Evolutionary conservation across 2,329 filamentous ascomycete species (phyloP).

Genomic region (Penicillium hordei): DNA sequence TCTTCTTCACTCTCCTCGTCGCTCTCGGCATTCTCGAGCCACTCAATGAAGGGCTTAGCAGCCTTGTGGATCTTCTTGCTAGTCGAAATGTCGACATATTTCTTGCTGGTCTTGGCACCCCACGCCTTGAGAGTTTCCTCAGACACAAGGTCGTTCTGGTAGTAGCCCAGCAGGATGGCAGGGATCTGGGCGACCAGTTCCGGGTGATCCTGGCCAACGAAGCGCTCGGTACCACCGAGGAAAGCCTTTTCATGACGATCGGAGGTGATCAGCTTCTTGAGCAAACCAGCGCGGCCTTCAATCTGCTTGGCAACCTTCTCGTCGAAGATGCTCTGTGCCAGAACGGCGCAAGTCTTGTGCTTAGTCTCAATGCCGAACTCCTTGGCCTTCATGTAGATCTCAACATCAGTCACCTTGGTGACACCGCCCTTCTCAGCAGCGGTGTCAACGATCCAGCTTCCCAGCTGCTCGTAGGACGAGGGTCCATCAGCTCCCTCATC

Average conservation of each 20-base stretch:
- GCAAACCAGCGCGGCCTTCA: conserved; percentile 74
- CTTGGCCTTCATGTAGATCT: conserved; percentile 95
- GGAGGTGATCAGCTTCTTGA: conserved; percentile 88
- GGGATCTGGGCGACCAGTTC: conserved; percentile 76
- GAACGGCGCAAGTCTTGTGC: conserved; percentile 87
- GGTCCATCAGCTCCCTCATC: conserved; percentile 77
- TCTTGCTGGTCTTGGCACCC: conserved; percentile 96
- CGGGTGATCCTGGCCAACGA: conserved; percentile 77
- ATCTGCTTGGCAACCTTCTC: conserved; percentile 88
- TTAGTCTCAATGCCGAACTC: conserved; percentile 92
- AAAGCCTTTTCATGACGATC: conserved; percentile 95
- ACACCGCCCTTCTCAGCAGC: conserved; percentile 70
- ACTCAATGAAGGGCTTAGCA: conserved; percentile 88
- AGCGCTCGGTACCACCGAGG: conserved; percentile 90
- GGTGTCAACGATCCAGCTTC: conserved; percentile 83
- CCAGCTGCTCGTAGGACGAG: conserved; percentile 84
- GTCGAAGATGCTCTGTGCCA: conserved; percentile 91
- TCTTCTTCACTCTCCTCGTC: conserved; percentile 68
- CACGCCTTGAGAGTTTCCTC: conserved; percentile 89
- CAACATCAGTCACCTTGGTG: conserved; percentile 78
- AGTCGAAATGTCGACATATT: conserved; percentile 85
- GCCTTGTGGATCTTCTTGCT: conserved; percentile 96
- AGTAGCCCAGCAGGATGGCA: conserved; percentile 84
- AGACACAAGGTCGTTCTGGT: conserved; percentile 82
- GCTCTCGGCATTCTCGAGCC: conserved; percentile 83